Evolutionary conservation across 73 alveolate genomes (phyloP).

Genomic region (Symbiodinium natans): DNA sequence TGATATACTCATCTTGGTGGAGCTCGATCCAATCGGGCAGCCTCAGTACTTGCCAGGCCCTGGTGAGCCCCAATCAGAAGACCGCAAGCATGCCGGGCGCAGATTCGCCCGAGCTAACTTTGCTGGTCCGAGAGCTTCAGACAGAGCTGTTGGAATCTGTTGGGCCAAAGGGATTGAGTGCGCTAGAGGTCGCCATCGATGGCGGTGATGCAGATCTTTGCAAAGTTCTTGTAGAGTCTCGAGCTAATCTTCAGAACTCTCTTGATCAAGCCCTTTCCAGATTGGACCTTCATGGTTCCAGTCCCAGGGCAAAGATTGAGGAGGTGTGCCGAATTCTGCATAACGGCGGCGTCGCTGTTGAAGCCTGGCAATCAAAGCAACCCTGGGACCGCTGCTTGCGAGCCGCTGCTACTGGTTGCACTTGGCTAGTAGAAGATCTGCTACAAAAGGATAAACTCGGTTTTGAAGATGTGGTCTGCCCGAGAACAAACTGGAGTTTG

Average conservation of each 20-base stretch:
- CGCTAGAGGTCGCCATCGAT: constrained; percentile 1
- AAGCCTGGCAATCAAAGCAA: neutral
- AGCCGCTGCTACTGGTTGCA: neutral
- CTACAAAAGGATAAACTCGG: neutral
- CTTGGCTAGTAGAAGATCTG: neutral
- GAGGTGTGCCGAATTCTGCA: neutral
- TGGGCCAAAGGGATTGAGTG: neutral
- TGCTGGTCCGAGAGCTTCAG: constrained; percentile 6
- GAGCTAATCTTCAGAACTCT: neutral
- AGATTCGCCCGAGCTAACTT: neutral
- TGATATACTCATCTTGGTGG: neutral
- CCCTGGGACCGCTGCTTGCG: neutral
- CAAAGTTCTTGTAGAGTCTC: neutral
- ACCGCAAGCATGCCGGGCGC: neutral
- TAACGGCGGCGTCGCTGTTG: neutral
- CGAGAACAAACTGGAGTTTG: neutral
- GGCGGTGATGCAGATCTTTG: neutral
- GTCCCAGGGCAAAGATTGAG: neutral
- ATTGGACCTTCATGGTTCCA: neutral
- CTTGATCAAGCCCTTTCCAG: neutral
- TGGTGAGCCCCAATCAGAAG: too few relatives aligned
- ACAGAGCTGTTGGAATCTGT: neutral
- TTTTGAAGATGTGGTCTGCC: neutral
- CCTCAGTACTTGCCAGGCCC: neutral
- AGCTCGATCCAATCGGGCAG: neutral